Evolutionary conservation across 768 basidiomycete genomes (phyloP), one percentile per base, ranked within the genome.

Genomic region (Cystofilobasidium capitatum): DNA sequence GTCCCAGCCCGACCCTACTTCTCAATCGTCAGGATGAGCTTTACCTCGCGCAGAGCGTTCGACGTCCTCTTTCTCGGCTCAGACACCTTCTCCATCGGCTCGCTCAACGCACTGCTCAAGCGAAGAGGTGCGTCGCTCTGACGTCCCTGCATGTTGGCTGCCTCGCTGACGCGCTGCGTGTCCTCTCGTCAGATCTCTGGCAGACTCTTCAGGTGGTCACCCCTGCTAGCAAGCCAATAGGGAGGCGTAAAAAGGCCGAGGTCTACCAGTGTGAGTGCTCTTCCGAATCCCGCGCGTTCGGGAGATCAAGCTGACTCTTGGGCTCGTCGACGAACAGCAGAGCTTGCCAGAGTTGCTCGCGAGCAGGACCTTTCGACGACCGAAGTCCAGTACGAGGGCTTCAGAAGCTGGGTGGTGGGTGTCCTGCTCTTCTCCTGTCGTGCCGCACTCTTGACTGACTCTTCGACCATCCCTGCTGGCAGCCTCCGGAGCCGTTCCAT

Each of bases 21-120:
- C 44, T n/a, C n/a, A n/a, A n/a, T n/a, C 6, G 8, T n/a, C 8
- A 45, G 44, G 20, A 51, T 51, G 49, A 29, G 49, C 5, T n/a
- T 29, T 20, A 2, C 22, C 6, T 3, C 22, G 71, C 73, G 10
- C 74, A 74, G 0, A 69, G 79, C 79, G 6, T 87, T 89, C 74
- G 82, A 84, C n/a, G 82, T 96, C 47, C 81, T 96, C 8, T 94
- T 90, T 76, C 83, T 90, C 74, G 92, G 92, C 60, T 87, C 89
- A 22, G 91, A 93, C 75, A 83, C 85, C 72, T 94, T 94, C 76
- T 94, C 91, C 1, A 87, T 87, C 73, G 77, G 79, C 9, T 84
- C 90, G 3, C 81, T 96, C 58, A 77, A 82, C 61, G 80, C 86
- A 64, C 76, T 94, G 1, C 78, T 87, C 65, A 73, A 77, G 20